These are phyloP conservation scores for Diaporthe destruens DNA, from an alignment of 2,329 filamentous ascomycete genomes.

Conservation along the genomic window DNA sequence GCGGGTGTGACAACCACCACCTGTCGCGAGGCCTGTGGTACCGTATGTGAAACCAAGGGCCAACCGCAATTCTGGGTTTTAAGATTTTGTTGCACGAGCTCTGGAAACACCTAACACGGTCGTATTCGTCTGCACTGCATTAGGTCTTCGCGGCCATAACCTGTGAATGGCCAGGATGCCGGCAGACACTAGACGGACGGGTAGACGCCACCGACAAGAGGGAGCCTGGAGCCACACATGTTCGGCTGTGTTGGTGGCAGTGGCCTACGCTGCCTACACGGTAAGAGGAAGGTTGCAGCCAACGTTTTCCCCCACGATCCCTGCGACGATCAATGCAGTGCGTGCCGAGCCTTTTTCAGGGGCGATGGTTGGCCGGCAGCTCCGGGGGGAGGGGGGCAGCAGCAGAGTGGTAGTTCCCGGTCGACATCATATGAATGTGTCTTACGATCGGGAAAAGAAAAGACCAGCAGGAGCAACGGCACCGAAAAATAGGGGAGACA, in stretches of 20 bases:
- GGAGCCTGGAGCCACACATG: neutral
- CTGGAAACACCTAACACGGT: constrained; percentile 1
- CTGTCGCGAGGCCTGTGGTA: neutral
- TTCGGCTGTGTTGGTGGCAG: neutral
- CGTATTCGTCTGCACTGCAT: constrained; percentile 15
- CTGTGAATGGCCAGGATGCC: constrained; percentile 17
- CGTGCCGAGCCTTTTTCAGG: constrained; percentile 23
- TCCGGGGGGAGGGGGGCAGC: neutral
- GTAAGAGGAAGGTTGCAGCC: neutral
- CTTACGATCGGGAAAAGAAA: neutral
- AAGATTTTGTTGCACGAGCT: constrained; percentile 3
- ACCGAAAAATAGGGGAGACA: neutral
- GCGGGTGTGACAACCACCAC: neutral
- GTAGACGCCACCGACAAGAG: neutral
- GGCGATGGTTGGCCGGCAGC: neutral
- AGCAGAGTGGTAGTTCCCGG: neutral
- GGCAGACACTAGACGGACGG: constrained; percentile 9
- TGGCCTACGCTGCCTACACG: too few relatives aligned
- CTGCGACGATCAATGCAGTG: constrained; percentile 19
- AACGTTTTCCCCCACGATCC: constrained; percentile 4
- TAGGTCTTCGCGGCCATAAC: neutral
- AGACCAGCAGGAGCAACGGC: neutral
- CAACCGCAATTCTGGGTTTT: constrained; percentile 1
- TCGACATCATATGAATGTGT: constrained; percentile 2
- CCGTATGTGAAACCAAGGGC: constrained; percentile 5